These are phyloP conservation scores for Pisolithus thermaeus DNA, from an alignment of 1,284 basidiomycete genomes.

Conservation along the genomic window DNA sequence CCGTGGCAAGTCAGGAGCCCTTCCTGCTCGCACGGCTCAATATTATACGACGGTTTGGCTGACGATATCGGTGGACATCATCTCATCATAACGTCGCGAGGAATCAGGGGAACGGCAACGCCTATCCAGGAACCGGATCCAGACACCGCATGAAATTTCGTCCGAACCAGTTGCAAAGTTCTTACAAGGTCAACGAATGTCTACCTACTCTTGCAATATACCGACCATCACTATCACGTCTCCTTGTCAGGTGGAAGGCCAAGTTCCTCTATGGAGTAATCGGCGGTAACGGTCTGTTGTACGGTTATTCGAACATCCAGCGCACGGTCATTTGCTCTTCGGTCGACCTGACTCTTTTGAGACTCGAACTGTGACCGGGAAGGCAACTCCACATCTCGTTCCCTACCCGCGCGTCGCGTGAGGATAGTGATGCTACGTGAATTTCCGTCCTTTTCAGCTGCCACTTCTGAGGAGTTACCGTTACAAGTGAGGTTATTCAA, in stretches of 20 bases:
- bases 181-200: too few relatives aligned
- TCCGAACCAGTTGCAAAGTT: too few relatives aligned
- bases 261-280: constrained; percentile 16
- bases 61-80: too few relatives aligned
- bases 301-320: constrained; percentile 26
- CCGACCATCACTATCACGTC: background rate
- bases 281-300: constrained; percentile 26
- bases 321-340: constrained; percentile 22
- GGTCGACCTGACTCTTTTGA: constrained; percentile 21
- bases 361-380: constrained; percentile 20
- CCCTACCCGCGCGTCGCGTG: constrained; percentile 12
- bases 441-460: constrained; percentile 18
- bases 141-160: too few relatives aligned
- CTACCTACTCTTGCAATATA: background rate
- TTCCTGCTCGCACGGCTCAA: too few relatives aligned
- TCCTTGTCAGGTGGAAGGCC: background rate
- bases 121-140: too few relatives aligned
- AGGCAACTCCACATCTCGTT: constrained; percentile 14
- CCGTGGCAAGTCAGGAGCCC: too few relatives aligned
- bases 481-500: background rate
- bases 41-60: too few relatives aligned
- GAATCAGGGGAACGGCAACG: too few relatives aligned
- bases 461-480: constrained; percentile 15
- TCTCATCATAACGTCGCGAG: too few relatives aligned
- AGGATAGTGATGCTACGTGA: constrained; percentile 28